A percentile compares a stretch with the other conserved stretches of the same genome.
Evolutionary conservation across 2,329 filamentous ascomycete genomes (phyloP).

Genomic region (Penicillium sp.): DNA sequence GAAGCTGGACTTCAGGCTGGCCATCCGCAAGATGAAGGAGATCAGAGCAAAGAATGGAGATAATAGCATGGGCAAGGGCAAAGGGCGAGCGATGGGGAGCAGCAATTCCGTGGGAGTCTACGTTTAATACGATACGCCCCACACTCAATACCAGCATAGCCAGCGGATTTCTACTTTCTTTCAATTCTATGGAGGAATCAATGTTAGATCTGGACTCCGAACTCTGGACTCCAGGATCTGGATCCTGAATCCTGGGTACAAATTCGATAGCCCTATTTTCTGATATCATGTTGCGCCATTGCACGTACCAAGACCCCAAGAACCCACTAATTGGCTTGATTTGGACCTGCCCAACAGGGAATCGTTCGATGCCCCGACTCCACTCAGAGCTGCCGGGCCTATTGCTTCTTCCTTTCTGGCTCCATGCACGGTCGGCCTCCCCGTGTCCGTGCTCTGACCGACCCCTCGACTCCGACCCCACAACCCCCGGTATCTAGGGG

Average conservation of each 20-base stretch:
- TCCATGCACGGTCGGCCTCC: conserved; percentile 20
- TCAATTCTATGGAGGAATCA: background rate
- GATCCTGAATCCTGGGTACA: background rate
- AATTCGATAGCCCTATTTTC: background rate
- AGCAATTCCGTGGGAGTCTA: conserved; percentile 20
- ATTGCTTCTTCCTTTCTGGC: conserved; percentile 9
- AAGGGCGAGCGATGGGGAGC: conserved; percentile 14
- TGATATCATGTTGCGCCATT: background rate
- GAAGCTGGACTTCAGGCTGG: conserved; percentile 37
- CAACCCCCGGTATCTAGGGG: conserved; percentile 3
- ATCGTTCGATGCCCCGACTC: conserved; percentile 1
- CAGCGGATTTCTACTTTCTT: conserved; percentile 2
- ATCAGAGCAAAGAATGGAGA: conserved; percentile 20
- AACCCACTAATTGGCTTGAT: background rate
- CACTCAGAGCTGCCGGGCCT: conserved; percentile 9
- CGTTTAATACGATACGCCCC: conserved; percentile 13
- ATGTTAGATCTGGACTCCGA: background rate
- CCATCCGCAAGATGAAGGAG: conserved; percentile 35
- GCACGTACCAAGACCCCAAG: background rate
- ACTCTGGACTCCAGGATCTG: no score
- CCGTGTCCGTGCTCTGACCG: conserved; percentile 19
- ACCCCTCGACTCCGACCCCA: background rate
- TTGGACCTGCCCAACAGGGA: conserved; percentile 11
- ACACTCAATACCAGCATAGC: background rate
- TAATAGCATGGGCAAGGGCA: conserved; percentile 14